A percentile compares a stretch with the other conserved stretches of the same genome.
Conservation (phyloP, 495 filamentous ascomycete genomes). For the Xylaria palmicola region DNA sequence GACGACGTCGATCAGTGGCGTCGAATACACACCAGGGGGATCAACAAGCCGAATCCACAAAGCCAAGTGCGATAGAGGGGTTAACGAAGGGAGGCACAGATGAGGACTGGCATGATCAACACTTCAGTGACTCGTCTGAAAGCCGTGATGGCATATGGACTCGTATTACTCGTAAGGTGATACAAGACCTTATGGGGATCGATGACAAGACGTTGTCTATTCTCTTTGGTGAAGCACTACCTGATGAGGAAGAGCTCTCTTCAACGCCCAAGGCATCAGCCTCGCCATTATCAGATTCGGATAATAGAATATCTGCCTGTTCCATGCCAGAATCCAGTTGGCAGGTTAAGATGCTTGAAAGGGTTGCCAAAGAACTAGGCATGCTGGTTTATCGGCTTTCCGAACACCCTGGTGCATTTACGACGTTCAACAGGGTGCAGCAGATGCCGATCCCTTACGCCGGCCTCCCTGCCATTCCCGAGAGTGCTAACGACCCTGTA, state of each 20-base stretch:
- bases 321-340: constrained; percentile 54
- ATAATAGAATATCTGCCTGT: constrained; percentile 18
- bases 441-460: constrained; percentile 54
- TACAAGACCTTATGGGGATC: constrained; percentile 86
- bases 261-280: constrained; percentile 40
- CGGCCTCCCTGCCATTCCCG: constrained; percentile 54
- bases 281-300: constrained; percentile 18
- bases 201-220: constrained; percentile 81
- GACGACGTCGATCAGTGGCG: constrained; percentile 47
- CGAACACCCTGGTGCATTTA: constrained; percentile 77
- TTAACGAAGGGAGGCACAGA: constrained; percentile 34
- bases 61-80: constrained; percentile 25
- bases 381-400: constrained; percentile 78
- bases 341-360: constrained; percentile 75
- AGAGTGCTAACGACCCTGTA: constrained; percentile 35
- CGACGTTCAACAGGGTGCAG: constrained; percentile 62
- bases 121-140: constrained; percentile 29
- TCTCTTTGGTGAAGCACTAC: constrained; percentile 81
- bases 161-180: constrained; percentile 78
- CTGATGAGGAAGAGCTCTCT: constrained; percentile 50
- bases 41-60: constrained; percentile 21
- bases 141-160: constrained; percentile 70
- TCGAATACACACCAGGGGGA: constrained; percentile 16
- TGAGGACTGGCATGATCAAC: constrained; percentile 44
- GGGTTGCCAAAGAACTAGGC: constrained; percentile 84